Evolutionary conservation across 148 eudicot genomes (phyloP).

Genomic region (Rhododendron williamsianum): DNA sequence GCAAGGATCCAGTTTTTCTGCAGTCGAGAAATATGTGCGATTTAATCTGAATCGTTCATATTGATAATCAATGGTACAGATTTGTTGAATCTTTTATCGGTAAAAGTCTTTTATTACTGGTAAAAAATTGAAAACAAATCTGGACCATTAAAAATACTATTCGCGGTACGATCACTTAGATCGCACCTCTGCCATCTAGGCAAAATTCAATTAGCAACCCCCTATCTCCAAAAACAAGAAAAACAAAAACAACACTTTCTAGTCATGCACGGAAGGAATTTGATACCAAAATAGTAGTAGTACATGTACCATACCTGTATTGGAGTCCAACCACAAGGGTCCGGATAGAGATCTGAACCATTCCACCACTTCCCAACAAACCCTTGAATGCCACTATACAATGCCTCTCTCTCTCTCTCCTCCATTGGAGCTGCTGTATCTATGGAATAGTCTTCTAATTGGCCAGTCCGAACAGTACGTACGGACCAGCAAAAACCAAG

Average conservation of each 20-base stretch:
- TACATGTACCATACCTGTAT: slow-evolving; percentile 46
- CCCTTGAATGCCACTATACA: slow-evolving; percentile 73
- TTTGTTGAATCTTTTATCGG: no score
- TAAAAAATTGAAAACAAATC: no score
- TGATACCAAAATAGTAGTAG: not conserved
- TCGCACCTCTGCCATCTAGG: no score
- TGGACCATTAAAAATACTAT: no score
- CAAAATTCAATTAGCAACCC: not conserved
- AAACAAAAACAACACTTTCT: not conserved
- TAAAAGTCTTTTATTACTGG: no score
- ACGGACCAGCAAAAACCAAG: not conserved
- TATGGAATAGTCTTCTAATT: slow-evolving; percentile 13
- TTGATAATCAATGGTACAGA: no score
- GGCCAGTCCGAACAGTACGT: not conserved
- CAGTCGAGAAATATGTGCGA: no score
- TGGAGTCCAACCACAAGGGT: slow-evolving; percentile 95
- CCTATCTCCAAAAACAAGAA: not conserved
- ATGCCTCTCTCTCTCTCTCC: slow-evolving; percentile 46
- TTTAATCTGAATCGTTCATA: no score
- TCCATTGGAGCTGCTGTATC: slow-evolving; percentile 40
- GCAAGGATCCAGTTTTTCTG: not conserved
- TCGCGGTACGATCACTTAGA: no score
- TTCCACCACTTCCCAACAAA: slow-evolving; percentile 82
- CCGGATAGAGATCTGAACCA: slow-evolving; percentile 86
- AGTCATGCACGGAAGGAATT: no score